These are phyloP conservation scores for Aphanomyces stellatus DNA, from an alignment of 352 stramenopile genomes.

Conservation along the genomic window DNA sequence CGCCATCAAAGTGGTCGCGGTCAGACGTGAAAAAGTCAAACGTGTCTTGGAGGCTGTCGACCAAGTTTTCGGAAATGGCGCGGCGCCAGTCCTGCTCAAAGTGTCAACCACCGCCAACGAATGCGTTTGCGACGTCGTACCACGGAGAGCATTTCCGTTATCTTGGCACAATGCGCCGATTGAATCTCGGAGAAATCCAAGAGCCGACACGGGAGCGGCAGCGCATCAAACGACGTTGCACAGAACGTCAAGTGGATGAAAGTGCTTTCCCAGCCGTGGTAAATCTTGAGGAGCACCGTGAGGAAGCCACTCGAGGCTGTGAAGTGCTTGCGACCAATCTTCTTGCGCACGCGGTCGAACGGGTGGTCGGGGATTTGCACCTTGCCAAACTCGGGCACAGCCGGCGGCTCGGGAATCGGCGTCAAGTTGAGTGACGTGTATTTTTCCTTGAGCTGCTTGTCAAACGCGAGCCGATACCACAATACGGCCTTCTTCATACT, in stretches of 20 bases:
- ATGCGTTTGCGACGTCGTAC: background rate
- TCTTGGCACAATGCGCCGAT: constrained; percentile 62
- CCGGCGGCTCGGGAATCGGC: constrained; percentile 23
- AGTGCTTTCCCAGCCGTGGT: constrained; percentile 84
- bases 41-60: constrained; percentile 91
- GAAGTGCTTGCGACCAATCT: constrained; percentile 37
- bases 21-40: constrained; percentile 91
- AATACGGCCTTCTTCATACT: constrained; percentile 91
- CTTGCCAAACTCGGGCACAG: constrained; percentile 56
- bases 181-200: constrained; percentile 80
- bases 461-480: constrained; percentile 40
- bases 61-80: constrained; percentile 86
- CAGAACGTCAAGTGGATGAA: constrained; percentile 52
- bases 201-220: constrained; percentile 53
- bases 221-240: background rate
- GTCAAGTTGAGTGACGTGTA: constrained; percentile 65
- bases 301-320: constrained; percentile 60
- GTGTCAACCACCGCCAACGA: background rate
- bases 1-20: constrained; percentile 35
- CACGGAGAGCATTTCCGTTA: constrained; percentile 57
- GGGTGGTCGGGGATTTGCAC: constrained; percentile 61
- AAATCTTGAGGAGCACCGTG: constrained; percentile 76
- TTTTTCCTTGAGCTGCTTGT: constrained; percentile 47
- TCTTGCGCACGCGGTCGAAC: constrained; percentile 49
- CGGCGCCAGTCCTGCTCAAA: constrained; percentile 65